Conservation (phyloP, 225 moss, liverwort and hornwort genomes). For the Bryoerythrophyllum caledonicum region DNA sequence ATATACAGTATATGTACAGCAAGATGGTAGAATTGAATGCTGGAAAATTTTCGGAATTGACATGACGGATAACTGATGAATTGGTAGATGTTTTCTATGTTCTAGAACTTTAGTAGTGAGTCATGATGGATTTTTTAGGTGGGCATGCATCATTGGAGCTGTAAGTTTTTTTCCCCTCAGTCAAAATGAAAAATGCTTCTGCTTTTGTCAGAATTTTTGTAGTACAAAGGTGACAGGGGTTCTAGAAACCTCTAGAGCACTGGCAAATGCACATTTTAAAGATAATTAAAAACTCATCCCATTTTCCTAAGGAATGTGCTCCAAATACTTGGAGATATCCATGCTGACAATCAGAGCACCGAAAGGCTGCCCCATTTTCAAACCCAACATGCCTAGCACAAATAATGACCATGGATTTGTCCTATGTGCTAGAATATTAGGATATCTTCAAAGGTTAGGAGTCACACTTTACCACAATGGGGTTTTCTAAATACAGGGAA, state of each 20-base stretch:
- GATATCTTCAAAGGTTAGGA: too few relatives aligned
- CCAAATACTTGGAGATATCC: neutral
- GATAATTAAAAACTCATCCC: neutral
- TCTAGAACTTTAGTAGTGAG: neutral
- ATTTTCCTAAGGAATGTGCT: neutral
- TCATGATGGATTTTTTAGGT: neutral
- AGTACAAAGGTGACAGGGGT: neutral
- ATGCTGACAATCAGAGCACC: neutral
- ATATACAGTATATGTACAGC: too few relatives aligned
- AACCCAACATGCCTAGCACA: neutral
- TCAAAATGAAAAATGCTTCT: neutral
- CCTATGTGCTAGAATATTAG: neutral
- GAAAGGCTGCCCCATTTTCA: neutral
- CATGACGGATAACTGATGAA: too few relatives aligned
- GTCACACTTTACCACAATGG: too few relatives aligned
- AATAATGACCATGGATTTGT: neutral
- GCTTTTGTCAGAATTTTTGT: conserved; percentile 15
- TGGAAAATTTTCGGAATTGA: too few relatives aligned
- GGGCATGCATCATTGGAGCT: conserved; percentile 10
- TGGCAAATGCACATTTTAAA: neutral
- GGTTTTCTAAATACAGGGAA: too few relatives aligned
- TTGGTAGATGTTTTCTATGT: neutral
- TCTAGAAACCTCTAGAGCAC: neutral
- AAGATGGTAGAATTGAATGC: too few relatives aligned
- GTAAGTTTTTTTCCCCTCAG: neutral